Evolutionary conservation across 768 basidiomycete species (phyloP).

Genomic region (Mycena capillaripes): DNA sequence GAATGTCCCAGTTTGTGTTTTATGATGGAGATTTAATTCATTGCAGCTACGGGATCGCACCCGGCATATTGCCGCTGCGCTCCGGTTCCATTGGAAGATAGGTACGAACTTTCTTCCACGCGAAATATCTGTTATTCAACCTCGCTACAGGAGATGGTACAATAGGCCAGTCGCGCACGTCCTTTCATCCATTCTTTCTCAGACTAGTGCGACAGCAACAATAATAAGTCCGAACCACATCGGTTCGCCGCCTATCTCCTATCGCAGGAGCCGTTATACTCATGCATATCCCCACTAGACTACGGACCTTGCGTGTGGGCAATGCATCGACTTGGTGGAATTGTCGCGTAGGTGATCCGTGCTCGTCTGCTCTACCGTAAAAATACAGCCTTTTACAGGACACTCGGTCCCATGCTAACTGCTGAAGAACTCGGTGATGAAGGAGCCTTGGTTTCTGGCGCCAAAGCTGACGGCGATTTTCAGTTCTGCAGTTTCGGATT

Average conservation of each 20-base stretch:
- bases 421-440: constrained; percentile 34
- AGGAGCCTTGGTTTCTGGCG: neutral
- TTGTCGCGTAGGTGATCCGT: constrained; percentile 51
- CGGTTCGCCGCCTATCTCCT: constrained; percentile 45
- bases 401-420: constrained; percentile 37
- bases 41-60: constrained; percentile 51
- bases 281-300: constrained; percentile 42
- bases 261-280: neutral
- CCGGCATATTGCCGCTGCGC: constrained; percentile 49
- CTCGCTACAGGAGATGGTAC: constrained; percentile 48
- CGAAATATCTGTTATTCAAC: neutral
- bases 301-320: constrained; percentile 57
- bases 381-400: constrained; percentile 18
- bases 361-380: neutral
- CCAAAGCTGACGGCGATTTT: neutral
- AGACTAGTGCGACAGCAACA: constrained; percentile 47
- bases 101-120: constrained; percentile 37
- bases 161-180: constrained; percentile 48
- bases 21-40: neutral
- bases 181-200: neutral
- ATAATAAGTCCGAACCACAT: constrained; percentile 60
- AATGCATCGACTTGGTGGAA: constrained; percentile 55
- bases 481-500: constrained; percentile 53
- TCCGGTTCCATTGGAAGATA: constrained; percentile 46
- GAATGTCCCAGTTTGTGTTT: constrained; percentile 1